These are phyloP conservation scores for Begonia peltatifolia DNA, from an alignment of 306 rosid genomes.

Conservation along the genomic window DNA sequence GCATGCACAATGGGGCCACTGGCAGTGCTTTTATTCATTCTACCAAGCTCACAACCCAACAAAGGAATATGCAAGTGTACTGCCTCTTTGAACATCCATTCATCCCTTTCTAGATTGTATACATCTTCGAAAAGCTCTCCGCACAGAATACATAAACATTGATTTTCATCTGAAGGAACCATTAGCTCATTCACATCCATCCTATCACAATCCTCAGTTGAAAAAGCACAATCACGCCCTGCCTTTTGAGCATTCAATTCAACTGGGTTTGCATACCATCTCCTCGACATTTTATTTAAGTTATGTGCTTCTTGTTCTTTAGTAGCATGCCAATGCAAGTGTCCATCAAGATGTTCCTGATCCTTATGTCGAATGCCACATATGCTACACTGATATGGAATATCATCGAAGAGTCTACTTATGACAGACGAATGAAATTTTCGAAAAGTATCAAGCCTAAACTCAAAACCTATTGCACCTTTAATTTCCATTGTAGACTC, in stretches of 20 bases:
- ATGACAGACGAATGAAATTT: conserved; percentile 55
- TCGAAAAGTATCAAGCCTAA: conserved; percentile 53
- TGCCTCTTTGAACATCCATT: conserved; percentile 88
- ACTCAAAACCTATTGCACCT: conserved; percentile 52
- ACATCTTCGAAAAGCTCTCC: conserved; percentile 80
- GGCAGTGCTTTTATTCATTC: conserved; percentile 8
- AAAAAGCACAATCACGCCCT: conserved; percentile 22
- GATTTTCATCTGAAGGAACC: conserved; percentile 66
- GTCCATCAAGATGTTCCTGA: conserved; percentile 46
- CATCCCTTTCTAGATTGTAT: conserved; percentile 40
- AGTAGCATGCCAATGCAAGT: conserved; percentile 55
- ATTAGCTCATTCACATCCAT: conserved; percentile 24
- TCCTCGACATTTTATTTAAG: conserved; percentile 28
- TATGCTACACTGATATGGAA: conserved; percentile 39
- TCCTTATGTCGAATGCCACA: conserved; percentile 47
- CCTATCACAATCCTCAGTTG: conserved; percentile 13
- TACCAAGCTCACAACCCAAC: conserved; percentile 20
- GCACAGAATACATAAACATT: conserved; percentile 60
- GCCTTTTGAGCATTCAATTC: conserved; percentile 43
- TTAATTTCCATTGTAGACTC: conserved; percentile 25
- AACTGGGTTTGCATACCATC: conserved; percentile 47
- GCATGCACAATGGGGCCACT: conserved; percentile 71
- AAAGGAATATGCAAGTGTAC: conserved; percentile 25
- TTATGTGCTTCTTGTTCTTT: conserved; percentile 28
- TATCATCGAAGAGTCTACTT: conserved; percentile 37